Percentiles rank a stretch among this genome's conserved stretches.
Conservation (phyloP, 352 stramenopile species). For the Hyaloperonospora brassicae region DNA sequence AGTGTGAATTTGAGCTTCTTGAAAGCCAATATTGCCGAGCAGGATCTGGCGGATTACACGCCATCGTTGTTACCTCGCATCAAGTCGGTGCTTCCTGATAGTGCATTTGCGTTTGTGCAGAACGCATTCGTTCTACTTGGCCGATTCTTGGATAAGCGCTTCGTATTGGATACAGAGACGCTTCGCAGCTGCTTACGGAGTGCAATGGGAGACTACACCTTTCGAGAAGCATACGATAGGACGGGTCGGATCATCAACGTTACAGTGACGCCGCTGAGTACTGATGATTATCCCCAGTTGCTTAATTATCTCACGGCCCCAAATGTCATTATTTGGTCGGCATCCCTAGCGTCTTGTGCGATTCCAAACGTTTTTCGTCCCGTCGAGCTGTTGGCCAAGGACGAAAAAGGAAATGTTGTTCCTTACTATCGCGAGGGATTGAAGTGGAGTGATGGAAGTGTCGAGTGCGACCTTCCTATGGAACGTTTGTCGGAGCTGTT, state of each 20-base stretch:
- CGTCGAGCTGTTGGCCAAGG: slow-evolving; percentile 93
- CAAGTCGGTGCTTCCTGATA: slow-evolving; percentile 38
- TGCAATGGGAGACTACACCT: slow-evolving; percentile 96
- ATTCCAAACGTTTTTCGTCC: slow-evolving; percentile 93
- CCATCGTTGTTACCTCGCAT: slow-evolving; percentile 41
- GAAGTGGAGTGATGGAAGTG: slow-evolving; percentile 93
- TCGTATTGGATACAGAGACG: slow-evolving; percentile 60
- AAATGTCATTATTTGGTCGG: slow-evolving; percentile 98
- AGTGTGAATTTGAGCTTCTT: slow-evolving; percentile 56
- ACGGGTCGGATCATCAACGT: slow-evolving; percentile 99
- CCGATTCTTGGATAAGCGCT: slow-evolving; percentile 62
- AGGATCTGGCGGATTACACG: slow-evolving; percentile 52
- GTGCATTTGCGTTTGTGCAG: slow-evolving; percentile 34
- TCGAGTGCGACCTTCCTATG: slow-evolving; percentile 94
- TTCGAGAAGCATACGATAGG: slow-evolving; percentile 96
- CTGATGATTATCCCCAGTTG: slow-evolving; percentile 91
- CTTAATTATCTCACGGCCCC: slow-evolving; percentile 98
- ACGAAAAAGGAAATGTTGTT: slow-evolving; percentile 77
- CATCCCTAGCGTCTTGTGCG: slow-evolving; percentile 90
- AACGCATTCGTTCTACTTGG: slow-evolving; percentile 52
- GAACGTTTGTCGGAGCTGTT: slow-evolving; percentile 93
- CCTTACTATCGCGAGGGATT: slow-evolving; percentile 72
- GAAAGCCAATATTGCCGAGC: slow-evolving; percentile 49
- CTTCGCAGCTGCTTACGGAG: slow-evolving; percentile 64
- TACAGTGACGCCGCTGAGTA: slow-evolving; percentile 89